Evolutionary conservation across 169 alveolate species (phyloP).

Genomic region (Plasmodium billcollinsi): DNA sequence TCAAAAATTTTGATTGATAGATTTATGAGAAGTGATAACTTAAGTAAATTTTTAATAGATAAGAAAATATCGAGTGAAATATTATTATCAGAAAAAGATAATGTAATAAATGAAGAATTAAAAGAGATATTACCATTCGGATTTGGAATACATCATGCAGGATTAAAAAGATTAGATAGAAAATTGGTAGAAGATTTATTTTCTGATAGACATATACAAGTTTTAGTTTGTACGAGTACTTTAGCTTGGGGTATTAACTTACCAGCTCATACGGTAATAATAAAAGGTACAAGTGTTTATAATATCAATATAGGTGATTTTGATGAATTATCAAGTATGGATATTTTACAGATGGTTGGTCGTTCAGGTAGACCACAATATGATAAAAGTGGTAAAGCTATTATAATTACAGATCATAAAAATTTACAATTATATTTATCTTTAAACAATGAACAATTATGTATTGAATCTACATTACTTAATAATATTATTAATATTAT

Average conservation of each 20-base stretch:
- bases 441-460: constrained; percentile 96
- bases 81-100: constrained; percentile 91
- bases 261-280: constrained; percentile 99
- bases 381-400: constrained; percentile 99
- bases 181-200: constrained; percentile 98
- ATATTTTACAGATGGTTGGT: constrained; percentile 99
- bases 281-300: constrained; percentile 99
- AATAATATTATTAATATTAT: constrained; percentile 95
- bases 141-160: constrained; percentile 99
- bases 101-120: constrained; percentile 90
- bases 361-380: constrained; percentile 99
- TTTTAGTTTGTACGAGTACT: constrained; percentile 99
- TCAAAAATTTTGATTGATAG: constrained; percentile 94
- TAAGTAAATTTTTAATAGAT: constrained; percentile 90
- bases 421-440: constrained; percentile 97
- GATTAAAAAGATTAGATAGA: constrained; percentile 98
- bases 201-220: constrained; percentile 96
- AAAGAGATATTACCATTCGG: constrained; percentile 98
- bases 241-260: constrained; percentile 99
- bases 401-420: constrained; percentile 96
- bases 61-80: constrained; percentile 94
- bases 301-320: constrained; percentile 98
- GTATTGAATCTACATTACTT: constrained; percentile 97
- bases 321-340: constrained; percentile 98
- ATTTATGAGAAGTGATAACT: constrained; percentile 92